Conservation (phyloP, 2,329 filamentous ascomycete species). For the Fusarium sp. region DNA sequence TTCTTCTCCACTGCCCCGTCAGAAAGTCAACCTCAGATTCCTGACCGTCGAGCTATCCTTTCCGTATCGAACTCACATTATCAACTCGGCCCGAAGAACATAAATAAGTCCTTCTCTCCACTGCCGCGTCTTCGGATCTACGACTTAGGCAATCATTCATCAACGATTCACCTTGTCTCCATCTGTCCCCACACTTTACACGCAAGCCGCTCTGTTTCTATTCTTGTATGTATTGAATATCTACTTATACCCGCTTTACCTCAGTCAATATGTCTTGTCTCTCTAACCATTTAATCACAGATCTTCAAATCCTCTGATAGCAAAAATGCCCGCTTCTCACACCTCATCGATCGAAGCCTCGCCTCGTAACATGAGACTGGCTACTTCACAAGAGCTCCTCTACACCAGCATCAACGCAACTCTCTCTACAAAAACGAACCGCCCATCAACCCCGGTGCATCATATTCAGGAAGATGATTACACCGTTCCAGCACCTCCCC, state of each 20-base stretch:
- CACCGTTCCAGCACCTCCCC: slow-evolving; percentile 72
- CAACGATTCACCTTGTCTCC: slow-evolving; percentile 34
- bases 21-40: neutral
- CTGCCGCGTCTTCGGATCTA: slow-evolving; percentile 9
- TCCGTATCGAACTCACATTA: neutral
- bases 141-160: slow-evolving; percentile 21
- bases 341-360: slow-evolving; percentile 59
- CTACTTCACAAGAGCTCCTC: slow-evolving; percentile 63
- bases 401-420: slow-evolving; percentile 66
- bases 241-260: slow-evolving; percentile 27
- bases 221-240: slow-evolving; percentile 34
- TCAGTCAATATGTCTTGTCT: neutral
- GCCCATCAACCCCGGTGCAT: slow-evolving; percentile 60
- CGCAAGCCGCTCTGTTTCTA: slow-evolving; percentile 41
- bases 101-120: slow-evolving; percentile 18
- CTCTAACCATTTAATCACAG: slow-evolving; percentile 20
- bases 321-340: slow-evolving; percentile 53
- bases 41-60: neutral
- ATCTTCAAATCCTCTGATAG: neutral
- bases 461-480: slow-evolving; percentile 70
- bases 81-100: slow-evolving; percentile 13
- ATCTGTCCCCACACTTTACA: slow-evolving; percentile 43
- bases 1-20: neutral
- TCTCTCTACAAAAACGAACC: slow-evolving; percentile 57
- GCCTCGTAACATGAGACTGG: slow-evolving; percentile 58